Evolutionary conservation across 805 yeast genomes (phyloP), one percentile per base, ranked within the genome.

Genomic region (Cyberlindnera mrakii): DNA sequence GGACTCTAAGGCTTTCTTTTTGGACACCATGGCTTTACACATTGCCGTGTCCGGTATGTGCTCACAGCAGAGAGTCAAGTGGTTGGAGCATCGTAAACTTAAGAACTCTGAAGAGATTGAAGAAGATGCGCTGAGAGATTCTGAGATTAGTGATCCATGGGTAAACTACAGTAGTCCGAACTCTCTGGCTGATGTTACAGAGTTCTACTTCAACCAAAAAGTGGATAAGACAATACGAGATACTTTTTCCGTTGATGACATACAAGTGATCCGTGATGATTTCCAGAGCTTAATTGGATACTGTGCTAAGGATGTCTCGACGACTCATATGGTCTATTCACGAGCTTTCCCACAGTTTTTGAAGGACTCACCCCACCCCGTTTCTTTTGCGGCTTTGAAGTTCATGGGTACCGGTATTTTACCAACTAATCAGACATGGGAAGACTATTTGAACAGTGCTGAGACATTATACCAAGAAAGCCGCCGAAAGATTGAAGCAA

Each of bases 11-110:
- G 85, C 86, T 2, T 89, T 88, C 62, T 93, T 69, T 55, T 51
- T 95, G 45, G 99, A 93, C 62, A 90, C 96, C 1, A 85, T 91
- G 89, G 83, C 97, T 1, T 65, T 93, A 16, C 99, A 93, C 63
- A 78, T 90, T 30, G 95, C 98, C 1, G 77, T 81, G 0, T 78
- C 83, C 40, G 99, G 99, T 0, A 82, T 93, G 76, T 87, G 96
- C 60, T 86, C 97, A 3, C 80, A 86, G 53, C 99, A 93, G 57
- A 65, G 98, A 47, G 83, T 88, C 0, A 71, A 75, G 15, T 93
- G 93, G 85, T 60, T 76, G 52, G 79, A 76, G 46, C 80, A 74
- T 52, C 71, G 66, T 34, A 80, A 63, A 37, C 48, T 52, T 41
- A 55, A 46, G 44, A 59, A 49, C 29, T 49, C 50, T 18, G 53